Percentiles rank a stretch among this genome's conserved stretches.
Evolutionary conservation across 768 basidiomycete species (phyloP).

Genomic region (Leccinum incarnatum): DNA sequence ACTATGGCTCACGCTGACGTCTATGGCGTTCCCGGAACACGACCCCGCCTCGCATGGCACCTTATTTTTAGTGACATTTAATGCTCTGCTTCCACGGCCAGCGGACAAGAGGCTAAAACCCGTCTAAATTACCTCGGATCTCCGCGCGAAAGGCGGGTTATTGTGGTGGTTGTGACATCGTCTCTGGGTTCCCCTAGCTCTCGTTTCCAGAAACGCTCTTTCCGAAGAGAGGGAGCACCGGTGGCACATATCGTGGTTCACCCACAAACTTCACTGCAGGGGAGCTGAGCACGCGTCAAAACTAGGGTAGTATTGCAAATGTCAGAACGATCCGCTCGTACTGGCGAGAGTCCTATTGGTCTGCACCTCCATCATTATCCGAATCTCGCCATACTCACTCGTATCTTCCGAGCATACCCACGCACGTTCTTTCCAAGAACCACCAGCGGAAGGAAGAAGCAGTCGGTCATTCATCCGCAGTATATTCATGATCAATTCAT

Average conservation of each 20-base stretch:
- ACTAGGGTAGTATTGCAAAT: conserved; percentile 5
- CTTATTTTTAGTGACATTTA: conserved; percentile 8
- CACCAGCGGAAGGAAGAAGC: not conserved
- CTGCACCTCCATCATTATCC: conserved; percentile 3
- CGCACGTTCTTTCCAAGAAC: conserved; percentile 1
- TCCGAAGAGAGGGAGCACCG: not conserved
- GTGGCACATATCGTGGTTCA: conserved; percentile 2
- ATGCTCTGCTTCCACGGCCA: not conserved
- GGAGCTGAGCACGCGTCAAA: not conserved
- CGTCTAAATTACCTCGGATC: not conserved
- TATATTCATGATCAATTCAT: not conserved
- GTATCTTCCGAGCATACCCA: not conserved
- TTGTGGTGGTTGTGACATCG: not conserved
- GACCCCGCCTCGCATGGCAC: not conserved
- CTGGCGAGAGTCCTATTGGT: conserved; percentile 7
- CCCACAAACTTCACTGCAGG: not conserved
- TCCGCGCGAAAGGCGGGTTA: not conserved
- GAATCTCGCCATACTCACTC: conserved; percentile 1
- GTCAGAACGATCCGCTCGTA: conserved; percentile 12
- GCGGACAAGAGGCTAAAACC: not conserved
- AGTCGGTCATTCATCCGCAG: not conserved
- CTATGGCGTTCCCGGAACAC: conserved; percentile 10
- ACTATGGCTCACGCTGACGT: conserved; percentile 7
- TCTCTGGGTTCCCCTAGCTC: not conserved
- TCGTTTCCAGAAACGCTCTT: conserved; percentile 3